Conservation (phyloP, 1,139 yeast genomes). For the Candida neerlandica region DNA sequence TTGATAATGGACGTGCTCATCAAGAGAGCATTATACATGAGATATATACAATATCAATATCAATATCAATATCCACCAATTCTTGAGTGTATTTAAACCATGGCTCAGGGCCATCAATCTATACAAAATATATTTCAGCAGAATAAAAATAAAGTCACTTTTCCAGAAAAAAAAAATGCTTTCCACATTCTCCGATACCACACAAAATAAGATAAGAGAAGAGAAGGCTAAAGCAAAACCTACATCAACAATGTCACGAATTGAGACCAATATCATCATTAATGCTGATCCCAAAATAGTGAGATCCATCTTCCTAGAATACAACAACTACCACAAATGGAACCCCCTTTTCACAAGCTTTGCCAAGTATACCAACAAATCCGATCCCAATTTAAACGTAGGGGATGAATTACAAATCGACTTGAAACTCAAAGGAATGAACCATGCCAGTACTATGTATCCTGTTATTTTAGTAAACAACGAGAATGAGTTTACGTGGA, state of each 20-base stretch:
- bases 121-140: no score
- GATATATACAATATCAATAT: no score
- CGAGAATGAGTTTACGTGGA: conserved; percentile 17
- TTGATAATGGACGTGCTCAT: no score
- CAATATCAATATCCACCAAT: no score
- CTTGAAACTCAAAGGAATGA: conserved; percentile 16
- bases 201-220: neutral
- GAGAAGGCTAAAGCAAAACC: neutral
- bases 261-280: conserved; percentile 17
- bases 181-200: neutral
- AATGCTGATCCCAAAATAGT: conserved; percentile 18
- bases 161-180: no score
- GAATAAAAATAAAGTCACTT: no score
- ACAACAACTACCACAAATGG: conserved; percentile 17
- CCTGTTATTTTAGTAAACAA: conserved; percentile 15
- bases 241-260: conserved; percentile 7
- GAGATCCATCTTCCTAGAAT: conserved; percentile 15
- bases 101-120: no score
- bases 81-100: no score
- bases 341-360: conserved; percentile 19
- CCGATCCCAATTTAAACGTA: conserved; percentile 9
- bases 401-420: conserved; percentile 20
- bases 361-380: conserved; percentile 14
- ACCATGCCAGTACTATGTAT: conserved; percentile 15
- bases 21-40: no score